phyloP scores from a whole-genome alignment of 2,329 filamentous ascomycete genomes.

The Trichoderma cornu-damae region DNA sequence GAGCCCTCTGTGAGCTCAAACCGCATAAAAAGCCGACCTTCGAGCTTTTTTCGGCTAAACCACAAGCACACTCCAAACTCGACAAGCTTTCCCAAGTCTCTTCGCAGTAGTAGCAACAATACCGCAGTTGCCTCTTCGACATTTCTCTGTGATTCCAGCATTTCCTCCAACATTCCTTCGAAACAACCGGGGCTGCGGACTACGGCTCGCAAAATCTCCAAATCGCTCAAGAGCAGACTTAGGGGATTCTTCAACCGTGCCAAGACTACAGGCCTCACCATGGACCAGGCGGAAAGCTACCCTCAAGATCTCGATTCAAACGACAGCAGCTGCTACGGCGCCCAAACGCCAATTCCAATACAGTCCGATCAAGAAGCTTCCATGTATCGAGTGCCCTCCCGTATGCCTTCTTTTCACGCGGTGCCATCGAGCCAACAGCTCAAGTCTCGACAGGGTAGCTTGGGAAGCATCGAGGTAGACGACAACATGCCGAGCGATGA shows the following conservation, averaged over 20 bases:
- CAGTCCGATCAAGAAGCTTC: constrained; percentile 38
- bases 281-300: constrained; percentile 10
- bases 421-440: constrained; percentile 43
- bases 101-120: constrained; percentile 43
- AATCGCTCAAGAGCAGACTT: constrained; percentile 55
- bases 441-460: constrained; percentile 50
- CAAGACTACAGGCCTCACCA: constrained; percentile 22
- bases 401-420: constrained; percentile 47
- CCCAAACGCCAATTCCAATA: constrained; percentile 26
- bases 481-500: constrained; percentile 41
- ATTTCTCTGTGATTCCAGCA: constrained; percentile 26
- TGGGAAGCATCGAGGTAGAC: constrained; percentile 45
- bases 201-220: constrained; percentile 58
- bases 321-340: constrained; percentile 31
- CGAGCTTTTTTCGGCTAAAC: constrained; percentile 41
- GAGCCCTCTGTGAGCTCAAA: constrained; percentile 33
- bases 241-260: constrained; percentile 39
- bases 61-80: constrained; percentile 32
- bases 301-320: constrained; percentile 23
- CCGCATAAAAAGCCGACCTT: constrained; percentile 38
- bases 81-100: constrained; percentile 43
- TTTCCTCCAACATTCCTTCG: constrained; percentile 13
- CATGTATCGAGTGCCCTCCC: constrained; percentile 45
- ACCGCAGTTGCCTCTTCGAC: constrained; percentile 33
- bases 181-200: constrained; percentile 38